Base-by-base conservation (phyloP, 805 yeast species). In the Saturnispora kantuleensis region DNA sequence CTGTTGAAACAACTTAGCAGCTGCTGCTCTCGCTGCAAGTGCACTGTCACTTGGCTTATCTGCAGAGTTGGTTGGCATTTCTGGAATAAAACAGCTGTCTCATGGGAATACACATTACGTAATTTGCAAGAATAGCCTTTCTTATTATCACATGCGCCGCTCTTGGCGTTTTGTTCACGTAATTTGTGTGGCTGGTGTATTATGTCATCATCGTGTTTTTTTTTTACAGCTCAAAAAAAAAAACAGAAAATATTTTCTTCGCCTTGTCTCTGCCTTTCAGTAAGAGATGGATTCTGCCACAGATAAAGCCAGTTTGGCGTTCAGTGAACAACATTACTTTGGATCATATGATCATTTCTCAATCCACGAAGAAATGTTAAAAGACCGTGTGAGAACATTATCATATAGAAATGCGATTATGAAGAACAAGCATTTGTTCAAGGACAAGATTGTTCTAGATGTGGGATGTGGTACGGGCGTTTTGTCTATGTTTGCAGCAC, bases 391-490 rank as follows among this genome's bases (percentile, higher is more conserved):
- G 26, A 80, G 99, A 64, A 93, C 99, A 8, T 68, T 88, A 50
- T 77, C 95, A 30, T 93, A 93, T 68, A 74, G 97, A 57, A 82
- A 84, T 51, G 96, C 97, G 44, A 93, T 93, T 64, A 78, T 79
- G 68, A 87, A 86, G 64, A 93, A 93, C 71, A 81, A 81, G 57
- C 84, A 82, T 54, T 67, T 87, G 44, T 90, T 93, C 72, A 87
- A 88, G 63, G 97, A 80, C 65, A 93, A 93, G 70, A 68, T 90
- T 49, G 99, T 93, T 7, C 71, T 93, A 47, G 99, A 93, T 67
- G 98, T 93, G 47, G 99, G 99, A 41, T 94, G 98, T 66, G 99
- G 99, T 54, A 93, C 98, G 16, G 99, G 98, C 55, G 88, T 93
- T 53, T 69, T 93, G 50, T 89, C 97, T 21, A 86, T 93, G 96